These are phyloP conservation scores for Westerdykella aurantiaca DNA, from an alignment of 2,329 filamentous ascomycete genomes.

Conservation along the genomic window DNA sequence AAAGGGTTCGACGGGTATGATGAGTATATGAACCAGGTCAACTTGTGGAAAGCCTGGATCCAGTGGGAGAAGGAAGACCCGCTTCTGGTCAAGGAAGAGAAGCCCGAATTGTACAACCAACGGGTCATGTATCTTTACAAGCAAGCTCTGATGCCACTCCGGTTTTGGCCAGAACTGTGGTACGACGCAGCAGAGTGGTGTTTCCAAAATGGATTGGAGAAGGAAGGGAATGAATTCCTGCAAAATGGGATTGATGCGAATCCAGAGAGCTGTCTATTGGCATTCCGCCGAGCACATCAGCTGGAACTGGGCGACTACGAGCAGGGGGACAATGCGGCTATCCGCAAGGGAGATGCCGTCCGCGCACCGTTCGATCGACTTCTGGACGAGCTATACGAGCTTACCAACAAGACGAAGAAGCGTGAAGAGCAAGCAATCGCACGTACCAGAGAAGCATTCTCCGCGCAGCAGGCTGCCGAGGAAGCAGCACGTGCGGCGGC, in stretches of 20 bases:
- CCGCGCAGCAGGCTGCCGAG: conserved; percentile 41
- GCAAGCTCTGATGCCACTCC: conserved; percentile 84
- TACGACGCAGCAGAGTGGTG: conserved; percentile 92
- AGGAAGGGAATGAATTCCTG: conserved; percentile 73
- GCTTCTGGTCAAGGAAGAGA: conserved; percentile 76
- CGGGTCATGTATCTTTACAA: conserved; percentile 88
- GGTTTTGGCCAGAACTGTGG: conserved; percentile 96
- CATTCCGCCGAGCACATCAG: conserved; percentile 83
- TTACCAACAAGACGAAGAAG: conserved; percentile 65
- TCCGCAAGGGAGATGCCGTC: conserved; percentile 63
- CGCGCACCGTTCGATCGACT: conserved; percentile 78
- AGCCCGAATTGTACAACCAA: conserved; percentile 66
- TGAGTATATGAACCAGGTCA: conserved; percentile 77
- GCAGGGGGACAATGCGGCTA: conserved; percentile 64
- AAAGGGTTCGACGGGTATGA: conserved; percentile 80
- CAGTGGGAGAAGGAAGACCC: conserved; percentile 93
- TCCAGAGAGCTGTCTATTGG: conserved; percentile 85
- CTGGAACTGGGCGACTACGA: conserved; percentile 74
- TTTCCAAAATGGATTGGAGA: conserved; percentile 66
- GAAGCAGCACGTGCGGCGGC: conserved; percentile 36
- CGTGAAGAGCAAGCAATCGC: conserved; percentile 59
- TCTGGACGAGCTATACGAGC: conserved; percentile 79
- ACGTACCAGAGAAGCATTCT: conserved; percentile 51
- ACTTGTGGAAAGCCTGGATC: conserved; percentile 91
- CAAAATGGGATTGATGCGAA: conserved; percentile 80